Evolutionary conservation across 805 yeast genomes (phyloP).

Genomic region (Yarrowia sp.): DNA sequence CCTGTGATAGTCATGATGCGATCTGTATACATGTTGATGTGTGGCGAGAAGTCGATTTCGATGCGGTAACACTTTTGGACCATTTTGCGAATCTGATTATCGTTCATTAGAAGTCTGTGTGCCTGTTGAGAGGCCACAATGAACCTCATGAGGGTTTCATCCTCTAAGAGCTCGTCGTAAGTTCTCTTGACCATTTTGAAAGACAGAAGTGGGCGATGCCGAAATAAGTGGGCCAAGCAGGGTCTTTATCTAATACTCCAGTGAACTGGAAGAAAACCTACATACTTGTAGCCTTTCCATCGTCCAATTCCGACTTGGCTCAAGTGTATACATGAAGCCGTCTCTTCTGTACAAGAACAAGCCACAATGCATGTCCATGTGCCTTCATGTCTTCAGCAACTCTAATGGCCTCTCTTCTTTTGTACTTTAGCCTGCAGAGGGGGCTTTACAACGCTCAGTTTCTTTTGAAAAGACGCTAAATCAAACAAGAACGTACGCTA

Average conservation of each 20-base stretch:
- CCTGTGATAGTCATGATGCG: not conserved
- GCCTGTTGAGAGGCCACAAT: not conserved
- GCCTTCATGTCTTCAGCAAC: not conserved
- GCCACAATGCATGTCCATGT: not conserved
- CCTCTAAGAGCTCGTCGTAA: not conserved
- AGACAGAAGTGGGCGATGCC: no score
- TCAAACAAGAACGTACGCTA: not conserved
- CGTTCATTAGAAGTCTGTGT: not conserved
- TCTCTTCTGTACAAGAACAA: not conserved
- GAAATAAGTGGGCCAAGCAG: not conserved
- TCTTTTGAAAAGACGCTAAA: not conserved
- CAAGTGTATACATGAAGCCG: constrained; percentile 10
- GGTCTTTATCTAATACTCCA: not conserved
- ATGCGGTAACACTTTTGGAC: not conserved
- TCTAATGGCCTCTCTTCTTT: not conserved
- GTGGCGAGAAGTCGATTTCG: not conserved
- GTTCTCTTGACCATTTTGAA: constrained; percentile 8
- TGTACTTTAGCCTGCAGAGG: not conserved
- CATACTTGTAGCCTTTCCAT: not conserved
- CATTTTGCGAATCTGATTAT: no score
- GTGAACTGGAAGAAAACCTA: not conserved
- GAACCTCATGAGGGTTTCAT: constrained; percentile 1
- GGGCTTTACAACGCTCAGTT: not conserved
- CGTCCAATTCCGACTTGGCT: not conserved
- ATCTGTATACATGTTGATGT: not conserved